A percentile compares a stretch with the other conserved stretches of the same genome.
phyloP scores from a whole-genome alignment of 805 yeast genomes.

The Metschnikowia kofuensis region DNA sequence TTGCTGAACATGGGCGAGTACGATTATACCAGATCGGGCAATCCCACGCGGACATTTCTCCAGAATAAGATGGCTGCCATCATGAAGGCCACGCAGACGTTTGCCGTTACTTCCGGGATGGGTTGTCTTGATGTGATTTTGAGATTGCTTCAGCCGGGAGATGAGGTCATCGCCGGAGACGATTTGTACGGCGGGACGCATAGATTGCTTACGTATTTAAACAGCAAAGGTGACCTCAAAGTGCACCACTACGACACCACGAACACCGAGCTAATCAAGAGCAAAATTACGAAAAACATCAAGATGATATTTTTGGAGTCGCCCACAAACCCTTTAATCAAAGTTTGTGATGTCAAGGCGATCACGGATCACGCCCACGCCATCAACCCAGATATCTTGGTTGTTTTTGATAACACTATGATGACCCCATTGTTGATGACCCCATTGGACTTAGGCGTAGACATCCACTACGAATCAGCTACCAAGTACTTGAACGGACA shows the following conservation, averaged over 20 bases:
- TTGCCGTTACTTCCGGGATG: conserved; percentile 91
- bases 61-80: conserved; percentile 76
- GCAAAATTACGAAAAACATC: conserved; percentile 55
- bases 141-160: conserved; percentile 74
- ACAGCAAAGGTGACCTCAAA: conserved; percentile 58
- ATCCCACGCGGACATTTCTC: conserved; percentile 82
- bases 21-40: conserved; percentile 87
- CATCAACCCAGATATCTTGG: conserved; percentile 61
- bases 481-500: conserved; percentile 93
- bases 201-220: conserved; percentile 71
- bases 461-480: conserved; percentile 90
- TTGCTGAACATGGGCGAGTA: conserved; percentile 68
- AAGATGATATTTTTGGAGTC: conserved; percentile 81
- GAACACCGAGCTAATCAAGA: conserved; percentile 55
- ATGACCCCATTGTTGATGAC: conserved; percentile 86
- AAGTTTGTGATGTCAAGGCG: conserved; percentile 74
- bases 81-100: conserved; percentile 73
- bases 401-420: conserved; percentile 95
- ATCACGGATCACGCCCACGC: conserved; percentile 66
- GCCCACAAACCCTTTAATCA: conserved; percentile 92
- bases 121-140: conserved; percentile 85
- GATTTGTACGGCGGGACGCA: conserved; percentile 95
- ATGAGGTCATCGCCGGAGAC: conserved; percentile 90
- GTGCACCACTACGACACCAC: conserved; percentile 84
- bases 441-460: conserved; percentile 84